Evolutionary conservation across 2,329 filamentous ascomycete genomes (phyloP), one percentile per base, ranked within the genome.

Genomic region (Diaporthe citriasiana): DNA sequence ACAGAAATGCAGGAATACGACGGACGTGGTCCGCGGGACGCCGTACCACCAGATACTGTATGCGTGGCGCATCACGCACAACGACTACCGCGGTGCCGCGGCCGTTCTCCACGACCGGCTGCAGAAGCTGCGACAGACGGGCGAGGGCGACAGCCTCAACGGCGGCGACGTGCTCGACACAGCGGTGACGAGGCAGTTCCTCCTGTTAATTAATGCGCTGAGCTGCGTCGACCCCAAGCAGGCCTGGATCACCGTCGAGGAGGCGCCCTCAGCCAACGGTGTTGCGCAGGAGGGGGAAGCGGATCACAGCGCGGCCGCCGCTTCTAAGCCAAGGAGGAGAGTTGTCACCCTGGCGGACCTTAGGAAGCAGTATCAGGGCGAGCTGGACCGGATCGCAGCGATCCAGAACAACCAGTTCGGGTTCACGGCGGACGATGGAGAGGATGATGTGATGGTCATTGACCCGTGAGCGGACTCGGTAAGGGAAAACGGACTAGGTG

Each of bases 181-280:
- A 0, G 87, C 88, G 0, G 88, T 94, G 42, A 91, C 93, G 60
- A 90, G 93, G 78, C 93, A 94, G 79, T 97, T 97, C 79, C 86
- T 98, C n/a, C 89, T 95, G 75, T 89, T 99, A 57, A 97, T 99
- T 85, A 99, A 99, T 81, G 93, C 95, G 0, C 87, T 99, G 75
- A 94, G 93, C 77, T 98, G 95, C 76, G 95, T 98, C 53, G 91
- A 94, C 65, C 87, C 92, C 73, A 91, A 94, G 76, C 93, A 98
- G 79, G 93, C 93, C 1, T 99, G 97, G 90, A 90, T 97, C 81
- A 91, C 90, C 65, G 82, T 86, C n/a, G 85, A 89, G 77, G 83
- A 87, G 71, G 82, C 81, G 81, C 83, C 70, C 78, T 59, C 73
- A 33, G 73, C 60, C 3, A 25, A 74, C 51, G 75, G 76, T 7